phyloP scores from a whole-genome alignment of 495 filamentous ascomycete genomes.

The Aspergillus bridgeri region DNA sequence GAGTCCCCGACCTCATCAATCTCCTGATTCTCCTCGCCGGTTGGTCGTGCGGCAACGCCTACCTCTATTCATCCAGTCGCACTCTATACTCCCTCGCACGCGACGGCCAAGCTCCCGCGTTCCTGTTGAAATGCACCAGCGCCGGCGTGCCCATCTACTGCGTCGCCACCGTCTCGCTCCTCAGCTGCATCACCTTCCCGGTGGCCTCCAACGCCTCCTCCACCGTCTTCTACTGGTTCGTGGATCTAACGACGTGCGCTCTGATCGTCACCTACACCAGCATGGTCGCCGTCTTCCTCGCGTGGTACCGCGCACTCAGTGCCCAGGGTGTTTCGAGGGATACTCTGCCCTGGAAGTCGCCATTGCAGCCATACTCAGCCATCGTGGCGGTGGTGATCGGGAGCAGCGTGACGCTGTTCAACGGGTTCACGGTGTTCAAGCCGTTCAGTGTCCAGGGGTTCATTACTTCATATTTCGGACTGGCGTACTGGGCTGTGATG shows the following conservation, averaged over 20 bases:
- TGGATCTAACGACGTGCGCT: constrained; percentile 48
- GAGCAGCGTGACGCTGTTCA: constrained; percentile 23
- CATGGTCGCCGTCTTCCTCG: constrained; percentile 52
- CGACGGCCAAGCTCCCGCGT: constrained; percentile 61
- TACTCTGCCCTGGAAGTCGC: constrained; percentile 27
- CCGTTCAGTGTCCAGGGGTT: constrained; percentile 33
- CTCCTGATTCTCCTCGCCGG: constrained; percentile 64
- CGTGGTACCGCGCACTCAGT: constrained; percentile 54
- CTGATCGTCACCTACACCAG: constrained; percentile 56
- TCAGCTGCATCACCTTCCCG: constrained; percentile 63
- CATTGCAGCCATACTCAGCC: constrained; percentile 29
- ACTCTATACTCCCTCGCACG: constrained; percentile 73
- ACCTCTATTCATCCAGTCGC: constrained; percentile 70
- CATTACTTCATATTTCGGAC: constrained; percentile 32
- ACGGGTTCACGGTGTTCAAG: constrained; percentile 32
- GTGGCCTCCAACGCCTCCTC: constrained; percentile 51
- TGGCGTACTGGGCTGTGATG: constrained; percentile 31
- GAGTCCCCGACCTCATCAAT: constrained; percentile 71
- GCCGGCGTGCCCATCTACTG: constrained; percentile 60
- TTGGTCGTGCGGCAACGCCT: constrained; percentile 69
- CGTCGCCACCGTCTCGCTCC: constrained; percentile 49
- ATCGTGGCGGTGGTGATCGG: constrained; percentile 25
- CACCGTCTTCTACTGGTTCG: constrained; percentile 57
- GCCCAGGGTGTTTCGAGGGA: constrained; percentile 50
- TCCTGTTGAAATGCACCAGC: constrained; percentile 27